phyloP scores from a whole-genome alignment of 108 stramenopile species.

The Epithemia pelagica region DNA sequence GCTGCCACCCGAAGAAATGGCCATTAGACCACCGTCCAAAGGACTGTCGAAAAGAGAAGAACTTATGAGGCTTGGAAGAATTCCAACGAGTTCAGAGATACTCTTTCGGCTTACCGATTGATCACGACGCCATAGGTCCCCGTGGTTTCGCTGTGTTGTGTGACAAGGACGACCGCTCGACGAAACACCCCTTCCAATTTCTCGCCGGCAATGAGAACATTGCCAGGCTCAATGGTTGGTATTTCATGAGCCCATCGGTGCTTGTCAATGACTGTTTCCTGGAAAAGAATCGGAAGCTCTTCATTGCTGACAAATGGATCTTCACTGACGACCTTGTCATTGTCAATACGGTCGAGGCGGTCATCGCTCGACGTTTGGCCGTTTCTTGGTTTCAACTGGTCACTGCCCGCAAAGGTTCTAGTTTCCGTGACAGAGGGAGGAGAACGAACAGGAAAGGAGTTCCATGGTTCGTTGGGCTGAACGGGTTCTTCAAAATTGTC shows the following conservation, averaged over 20 bases:
- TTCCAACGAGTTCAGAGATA: too few species aligned
- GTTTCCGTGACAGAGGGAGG: neutral
- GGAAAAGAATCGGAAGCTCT: constrained; percentile 62
- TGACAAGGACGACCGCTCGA: constrained; percentile 82
- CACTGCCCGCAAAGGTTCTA: neutral
- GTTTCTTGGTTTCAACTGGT: neutral
- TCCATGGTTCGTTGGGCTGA: constrained; percentile 9
- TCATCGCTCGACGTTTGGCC: neutral
- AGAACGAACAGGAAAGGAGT: neutral
- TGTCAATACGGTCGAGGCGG: neutral
- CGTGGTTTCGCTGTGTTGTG: constrained; percentile 67
- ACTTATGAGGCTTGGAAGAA: too few species aligned
- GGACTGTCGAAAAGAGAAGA: constrained; percentile 50
- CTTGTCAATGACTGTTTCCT: constrained; percentile 45
- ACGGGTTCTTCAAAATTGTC: constrained; percentile 6
- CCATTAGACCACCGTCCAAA: constrained; percentile 54
- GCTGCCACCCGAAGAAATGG: constrained; percentile 49
- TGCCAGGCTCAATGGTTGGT: constrained; percentile 71
- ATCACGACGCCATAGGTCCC: constrained; percentile 81
- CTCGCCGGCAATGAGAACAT: constrained; percentile 81
- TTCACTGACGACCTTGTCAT: constrained; percentile 6
- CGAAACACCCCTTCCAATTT: constrained; percentile 83
- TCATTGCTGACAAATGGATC: constrained; percentile 73
- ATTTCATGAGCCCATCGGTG: constrained; percentile 84
- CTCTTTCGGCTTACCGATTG: constrained; percentile 85